Evolutionary conservation across 1,284 basidiomycete genomes (phyloP).

Genomic region (Wolfiporia cocos): DNA sequence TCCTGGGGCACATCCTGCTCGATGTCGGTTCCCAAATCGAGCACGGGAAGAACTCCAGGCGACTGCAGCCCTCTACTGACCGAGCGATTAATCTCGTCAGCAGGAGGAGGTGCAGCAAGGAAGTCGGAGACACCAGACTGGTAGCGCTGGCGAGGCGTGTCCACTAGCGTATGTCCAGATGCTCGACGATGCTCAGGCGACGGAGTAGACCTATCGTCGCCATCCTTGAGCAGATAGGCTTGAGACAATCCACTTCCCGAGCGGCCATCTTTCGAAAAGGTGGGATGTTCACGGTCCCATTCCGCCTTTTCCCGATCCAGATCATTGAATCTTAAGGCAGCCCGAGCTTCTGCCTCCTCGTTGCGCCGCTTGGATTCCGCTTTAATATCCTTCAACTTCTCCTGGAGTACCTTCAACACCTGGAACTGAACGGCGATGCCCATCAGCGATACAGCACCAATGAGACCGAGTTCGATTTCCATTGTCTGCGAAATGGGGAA

Average conservation of each 20-base stretch:
- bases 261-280: slow-evolving; percentile 52
- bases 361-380: slow-evolving; percentile 72
- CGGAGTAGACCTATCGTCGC: slow-evolving; percentile 32
- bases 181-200: slow-evolving; percentile 42
- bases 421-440: slow-evolving; percentile 89
- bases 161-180: slow-evolving; percentile 43
- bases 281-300: slow-evolving; percentile 86
- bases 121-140: slow-evolving; percentile 69
- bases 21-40: slow-evolving; percentile 70
- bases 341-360: slow-evolving; percentile 69
- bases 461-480: slow-evolving; percentile 90
- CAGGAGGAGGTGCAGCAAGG: slow-evolving; percentile 50
- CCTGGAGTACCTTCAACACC: slow-evolving; percentile 73
- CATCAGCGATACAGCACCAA: slow-evolving; percentile 77
- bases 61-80: slow-evolving; percentile 38
- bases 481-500: slow-evolving; percentile 88
- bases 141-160: slow-evolving; percentile 48
- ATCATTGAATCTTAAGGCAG: slow-evolving; percentile 65
- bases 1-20: slow-evolving; percentile 65
- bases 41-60: slow-evolving; percentile 56
- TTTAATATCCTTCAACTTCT: slow-evolving; percentile 73
- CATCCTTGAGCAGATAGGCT: slow-evolving; percentile 26
- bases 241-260: slow-evolving; percentile 53
- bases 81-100: slow-evolving; percentile 52
- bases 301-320: slow-evolving; percentile 69